Conservation (phyloP, 129 eudicot genomes). For the Centrapalus pauciflorus region DNA sequence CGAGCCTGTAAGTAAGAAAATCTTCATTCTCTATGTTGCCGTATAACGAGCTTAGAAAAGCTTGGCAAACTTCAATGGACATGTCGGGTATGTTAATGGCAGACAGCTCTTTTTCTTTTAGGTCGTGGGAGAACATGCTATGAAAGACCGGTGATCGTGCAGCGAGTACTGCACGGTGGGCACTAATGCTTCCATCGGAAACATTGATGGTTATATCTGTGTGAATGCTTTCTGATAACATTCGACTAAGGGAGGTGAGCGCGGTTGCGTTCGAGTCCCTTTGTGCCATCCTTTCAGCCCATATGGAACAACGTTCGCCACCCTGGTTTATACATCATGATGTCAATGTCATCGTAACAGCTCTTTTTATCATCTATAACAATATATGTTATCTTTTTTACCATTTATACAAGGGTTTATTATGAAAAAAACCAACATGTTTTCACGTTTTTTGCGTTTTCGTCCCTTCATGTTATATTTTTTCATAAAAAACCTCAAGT, state of each 20-base stretch:
- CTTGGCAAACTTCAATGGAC: constrained; percentile 65
- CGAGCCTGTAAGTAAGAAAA: constrained; percentile 54
- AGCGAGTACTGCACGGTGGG: constrained; percentile 80
- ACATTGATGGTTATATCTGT: constrained; percentile 60
- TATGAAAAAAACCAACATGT: too few species aligned
- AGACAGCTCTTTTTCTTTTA: constrained; percentile 65
- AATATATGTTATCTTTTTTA: too few species aligned
- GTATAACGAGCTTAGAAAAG: constrained; percentile 57
- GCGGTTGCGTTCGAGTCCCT: constrained; percentile 49
- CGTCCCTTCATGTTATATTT: too few species aligned
- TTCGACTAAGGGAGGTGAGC: constrained; percentile 48
- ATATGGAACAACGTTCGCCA: constrained; percentile 63
- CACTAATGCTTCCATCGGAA: constrained; percentile 54
- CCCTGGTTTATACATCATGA: constrained; percentile 32
- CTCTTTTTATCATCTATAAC: too few species aligned
- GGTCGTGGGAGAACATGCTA: constrained; percentile 77
- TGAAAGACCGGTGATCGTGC: constrained; percentile 72
- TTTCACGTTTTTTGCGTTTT: too few species aligned
- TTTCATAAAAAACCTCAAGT: too few species aligned
- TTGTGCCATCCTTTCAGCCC: constrained; percentile 44
- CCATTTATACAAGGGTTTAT: too few species aligned
- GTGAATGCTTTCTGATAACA: constrained; percentile 71
- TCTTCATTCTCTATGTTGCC: constrained; percentile 45
- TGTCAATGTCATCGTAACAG: too few species aligned
- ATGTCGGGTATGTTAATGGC: constrained; percentile 63